Percentiles rank a stretch among this genome's conserved stretches.
Conservation (phyloP, 768 basidiomycete genomes). For the Amanita pallidorosea region DNA sequence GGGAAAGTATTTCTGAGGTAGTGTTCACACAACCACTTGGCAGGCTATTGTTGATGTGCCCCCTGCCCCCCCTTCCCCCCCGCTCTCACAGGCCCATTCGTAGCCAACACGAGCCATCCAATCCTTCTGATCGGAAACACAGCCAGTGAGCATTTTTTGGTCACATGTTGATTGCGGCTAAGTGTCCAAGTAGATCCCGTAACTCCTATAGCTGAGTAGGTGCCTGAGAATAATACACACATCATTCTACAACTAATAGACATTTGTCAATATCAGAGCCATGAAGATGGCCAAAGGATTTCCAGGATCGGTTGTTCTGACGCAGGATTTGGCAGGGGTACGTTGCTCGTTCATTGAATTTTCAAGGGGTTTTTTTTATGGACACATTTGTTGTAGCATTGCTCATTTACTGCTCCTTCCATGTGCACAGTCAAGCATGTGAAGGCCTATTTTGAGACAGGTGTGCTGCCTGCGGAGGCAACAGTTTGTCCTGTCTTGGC, state of each 20-base stretch:
- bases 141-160: slow-evolving; percentile 4
- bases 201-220: slow-evolving; percentile 10
- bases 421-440: slow-evolving; percentile 15
- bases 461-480: slow-evolving; percentile 26
- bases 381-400: slow-evolving; percentile 6
- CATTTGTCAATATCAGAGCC: slow-evolving; percentile 7
- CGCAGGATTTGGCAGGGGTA: background rate
- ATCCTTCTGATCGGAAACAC: slow-evolving; percentile 10
- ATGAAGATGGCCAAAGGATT: slow-evolving; percentile 12
- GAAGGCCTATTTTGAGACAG: slow-evolving; percentile 22
- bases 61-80: too few species aligned
- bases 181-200: slow-evolving; percentile 9
- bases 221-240: background rate
- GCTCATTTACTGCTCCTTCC: slow-evolving; percentile 10
- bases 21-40: background rate
- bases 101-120: slow-evolving; percentile 9
- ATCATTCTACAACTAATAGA: background rate
- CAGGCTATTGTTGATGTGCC: background rate
- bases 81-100: slow-evolving; percentile 5
- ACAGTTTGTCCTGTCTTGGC: slow-evolving; percentile 25
- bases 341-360: background rate
- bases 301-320: slow-evolving; percentile 12
- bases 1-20: background rate
- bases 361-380: too few species aligned
- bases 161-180: background rate